Percentiles rank a stretch among this genome's conserved stretches.
These are phyloP conservation scores for Pulveroboletus sp. DNA, from an alignment of 768 basidiomycete genomes.

Conservation along the genomic window DNA sequence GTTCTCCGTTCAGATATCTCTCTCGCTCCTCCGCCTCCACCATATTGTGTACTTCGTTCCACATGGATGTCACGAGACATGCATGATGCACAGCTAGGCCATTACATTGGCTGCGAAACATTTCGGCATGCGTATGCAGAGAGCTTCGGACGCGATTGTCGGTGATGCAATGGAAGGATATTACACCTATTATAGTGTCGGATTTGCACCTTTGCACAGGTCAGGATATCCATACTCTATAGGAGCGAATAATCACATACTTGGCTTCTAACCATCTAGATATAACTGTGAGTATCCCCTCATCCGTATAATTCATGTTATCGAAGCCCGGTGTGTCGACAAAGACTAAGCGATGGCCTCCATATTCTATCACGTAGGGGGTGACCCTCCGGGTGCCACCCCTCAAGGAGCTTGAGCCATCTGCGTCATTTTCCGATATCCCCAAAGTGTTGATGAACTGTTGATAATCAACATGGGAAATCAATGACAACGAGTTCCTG, in stretches of 20 bases:
- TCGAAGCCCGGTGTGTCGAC: slow-evolving; percentile 8
- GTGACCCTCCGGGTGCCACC: not conserved
- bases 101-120: not conserved
- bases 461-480: not conserved
- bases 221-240: not conserved
- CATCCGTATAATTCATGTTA: not conserved
- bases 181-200: not conserved
- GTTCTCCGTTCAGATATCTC: not conserved
- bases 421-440: not conserved
- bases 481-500: not conserved
- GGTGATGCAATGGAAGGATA: slow-evolving; percentile 9
- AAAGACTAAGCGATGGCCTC: slow-evolving; percentile 1
- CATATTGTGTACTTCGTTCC: slow-evolving; percentile 1
- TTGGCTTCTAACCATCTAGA: not conserved
- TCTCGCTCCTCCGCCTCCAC: slow-evolving; percentile 2
- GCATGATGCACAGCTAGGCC: not conserved
- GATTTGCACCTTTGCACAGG: not conserved
- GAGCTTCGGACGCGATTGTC: not conserved
- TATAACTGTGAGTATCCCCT: not conserved
- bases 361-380: not conserved
- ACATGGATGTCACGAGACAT: slow-evolving; percentile 11
- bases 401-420: not conserved
- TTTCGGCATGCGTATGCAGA: not conserved
- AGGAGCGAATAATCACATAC: not conserved
- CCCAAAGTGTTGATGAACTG: slow-evolving; percentile 9